Base-by-base conservation (phyloP, 2,329 filamentous ascomycete species). In the Conoideocrella luteorostrata region DNA sequence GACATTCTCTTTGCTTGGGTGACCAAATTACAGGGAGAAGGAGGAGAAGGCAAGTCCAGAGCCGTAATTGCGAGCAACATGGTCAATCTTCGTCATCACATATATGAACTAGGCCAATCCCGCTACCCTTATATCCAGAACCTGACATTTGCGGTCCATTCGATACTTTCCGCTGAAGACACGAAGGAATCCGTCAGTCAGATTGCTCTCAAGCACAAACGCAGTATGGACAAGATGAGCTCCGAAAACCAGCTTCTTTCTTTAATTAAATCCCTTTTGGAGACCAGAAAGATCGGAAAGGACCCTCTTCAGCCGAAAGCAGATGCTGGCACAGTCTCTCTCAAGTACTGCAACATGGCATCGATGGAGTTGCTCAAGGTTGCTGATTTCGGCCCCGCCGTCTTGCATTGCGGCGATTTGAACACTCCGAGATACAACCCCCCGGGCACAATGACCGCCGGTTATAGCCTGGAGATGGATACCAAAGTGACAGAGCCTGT, bases 1-100 rank as follows among this genome's bases (percentile, higher is more conserved):
- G 46, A 47, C 18, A 45, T 47, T 6, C 15, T 45, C 23, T 18
- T 47, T 10, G 46, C 46, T 6, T 47, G 46, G 42, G n/a, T 47
- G 7, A 40, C 23, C 35, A 45, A 45, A 20, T 28, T 47, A 18
- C 46, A 47, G 17, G 41, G 22, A 18, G 38, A 35, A 7, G 42
- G 42, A 30, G 39, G 15, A 10, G 13, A 15, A n/a, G 39, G 20
- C 18, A 41, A 44, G 24, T 13, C 38, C 20, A 28, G 42, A 9
- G 35, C 38, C 13, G 39, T 45, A 15, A 7, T 40, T 5, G 24
- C 38, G 6, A 32, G 39, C 12, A 41, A 17, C 9, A 29, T 32
- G 23, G 30, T 45, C 9, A 45, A 47, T 32, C 28, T 47, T 7
- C 46, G 46, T 15, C 43, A 37, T 11, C 38, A 30, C 38, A 26